Conservation (phyloP, 352 stramenopile genomes). For the Pythium chondricola region DNA sequence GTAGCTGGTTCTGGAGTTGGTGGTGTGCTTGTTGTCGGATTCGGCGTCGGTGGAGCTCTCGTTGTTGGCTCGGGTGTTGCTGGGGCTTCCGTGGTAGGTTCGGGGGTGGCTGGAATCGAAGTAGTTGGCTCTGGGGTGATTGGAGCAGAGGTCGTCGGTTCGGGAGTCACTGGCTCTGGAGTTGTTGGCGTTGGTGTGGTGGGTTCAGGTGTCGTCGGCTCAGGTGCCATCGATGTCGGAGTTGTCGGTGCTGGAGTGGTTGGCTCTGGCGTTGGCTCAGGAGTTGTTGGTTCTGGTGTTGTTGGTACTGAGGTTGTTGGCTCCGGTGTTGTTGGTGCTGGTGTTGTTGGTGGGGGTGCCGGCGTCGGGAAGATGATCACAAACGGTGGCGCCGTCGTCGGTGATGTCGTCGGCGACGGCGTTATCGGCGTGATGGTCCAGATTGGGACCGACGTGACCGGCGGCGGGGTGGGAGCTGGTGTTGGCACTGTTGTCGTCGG, state of each 20-base stretch:
- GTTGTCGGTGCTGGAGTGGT: neutral
- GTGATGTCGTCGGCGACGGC: neutral
- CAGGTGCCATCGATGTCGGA: neutral
- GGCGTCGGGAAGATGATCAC: slow-evolving; percentile 7
- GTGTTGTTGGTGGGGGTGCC: neutral
- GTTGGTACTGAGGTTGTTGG: neutral
- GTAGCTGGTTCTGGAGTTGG: neutral
- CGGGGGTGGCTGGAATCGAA: neutral
- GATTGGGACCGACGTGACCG: slow-evolving; percentile 1
- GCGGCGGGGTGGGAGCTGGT: slow-evolving; percentile 1
- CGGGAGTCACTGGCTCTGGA: neutral
- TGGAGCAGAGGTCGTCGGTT: neutral
- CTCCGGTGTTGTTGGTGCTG: neutral
- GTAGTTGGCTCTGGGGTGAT: neutral
- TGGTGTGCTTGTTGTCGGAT: neutral
- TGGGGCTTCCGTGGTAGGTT: neutral
- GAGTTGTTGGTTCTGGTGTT: neutral
- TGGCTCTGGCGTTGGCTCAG: neutral
- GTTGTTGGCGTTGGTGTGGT: neutral
- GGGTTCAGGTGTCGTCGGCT: neutral
- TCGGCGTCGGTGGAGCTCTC: neutral
- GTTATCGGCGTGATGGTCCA: slow-evolving; percentile 4
- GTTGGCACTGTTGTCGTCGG: neutral
- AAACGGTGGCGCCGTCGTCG: slow-evolving; percentile 1
- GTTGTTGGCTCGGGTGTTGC: neutral